These are phyloP conservation scores for Phaffomyces antillensis DNA, from an alignment of 805 yeast genomes.

Conservation along the genomic window DNA sequence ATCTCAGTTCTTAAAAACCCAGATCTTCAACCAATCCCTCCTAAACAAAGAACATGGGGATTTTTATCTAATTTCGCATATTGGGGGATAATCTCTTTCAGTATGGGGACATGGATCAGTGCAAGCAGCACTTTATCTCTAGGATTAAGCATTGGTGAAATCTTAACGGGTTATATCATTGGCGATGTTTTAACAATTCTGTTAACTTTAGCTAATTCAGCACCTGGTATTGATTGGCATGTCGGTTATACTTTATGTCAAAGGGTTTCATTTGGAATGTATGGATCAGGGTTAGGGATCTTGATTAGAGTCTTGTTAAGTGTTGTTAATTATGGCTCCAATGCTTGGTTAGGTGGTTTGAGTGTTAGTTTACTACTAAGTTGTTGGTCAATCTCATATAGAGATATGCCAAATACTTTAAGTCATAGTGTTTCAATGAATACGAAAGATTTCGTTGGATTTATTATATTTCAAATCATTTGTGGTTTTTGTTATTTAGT, in stretches of 20 bases:
- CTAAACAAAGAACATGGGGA: constrained; percentile 30
- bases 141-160: constrained; percentile 39
- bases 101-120: constrained; percentile 39
- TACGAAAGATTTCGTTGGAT: constrained; percentile 23
- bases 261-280: constrained; percentile 40
- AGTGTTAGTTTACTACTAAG: constrained; percentile 32
- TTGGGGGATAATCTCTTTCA: constrained; percentile 39
- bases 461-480: constrained; percentile 32
- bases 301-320: constrained; percentile 35
- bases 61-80: constrained; percentile 34
- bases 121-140: constrained; percentile 37
- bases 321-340: constrained; percentile 41
- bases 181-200: constrained; percentile 39
- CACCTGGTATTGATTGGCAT: constrained; percentile 43
- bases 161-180: constrained; percentile 35
- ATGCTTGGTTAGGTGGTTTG: constrained; percentile 39
- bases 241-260: constrained; percentile 41
- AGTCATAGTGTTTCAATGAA: constrained; percentile 26
- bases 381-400: constrained; percentile 33
- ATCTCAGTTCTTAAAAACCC: constrained; percentile 7
- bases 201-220: constrained; percentile 39
- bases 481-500: constrained; percentile 16
- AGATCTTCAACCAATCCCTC: constrained; percentile 12
- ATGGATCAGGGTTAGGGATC: constrained; percentile 36
- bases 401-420: constrained; percentile 27